Evolutionary conservation across 139 green algal genomes (phyloP), one percentile per base, ranked within the genome.

Genomic region (Choricystis sp.): DNA sequence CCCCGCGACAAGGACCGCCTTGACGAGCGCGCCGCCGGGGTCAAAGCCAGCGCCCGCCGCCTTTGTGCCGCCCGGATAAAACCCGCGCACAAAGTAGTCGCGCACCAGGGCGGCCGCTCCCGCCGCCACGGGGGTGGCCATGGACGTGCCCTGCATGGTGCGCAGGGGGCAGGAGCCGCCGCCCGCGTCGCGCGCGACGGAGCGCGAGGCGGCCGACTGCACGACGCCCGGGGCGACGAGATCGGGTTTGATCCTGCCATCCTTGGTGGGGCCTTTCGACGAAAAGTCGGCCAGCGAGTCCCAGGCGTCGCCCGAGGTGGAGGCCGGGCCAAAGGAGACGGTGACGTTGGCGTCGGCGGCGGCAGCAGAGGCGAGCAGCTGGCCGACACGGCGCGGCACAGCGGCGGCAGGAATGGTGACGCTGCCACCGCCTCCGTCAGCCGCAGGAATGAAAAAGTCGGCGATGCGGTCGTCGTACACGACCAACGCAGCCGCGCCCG

Each of bases 201-300:
- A 29, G 57, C n/a, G n/a, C n/a, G n/a, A n/a, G 25, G 21, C 29
- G 40, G 74, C 80, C 3, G 75, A 81, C 19, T 72, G 57, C 21
- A 87, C 59, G 48, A 69, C 78, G 16, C 86, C 86, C 22, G 88
- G 88, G 0, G 84, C 85, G 3, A 93, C 72, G 22, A 96, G 61
- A 63, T 95, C 88, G 21, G 88, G 88, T 72, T 95, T 95, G 49
- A 91, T 79, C 24, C 88, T 68, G n/a, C 75, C 77, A 61, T 96
- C 88, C 3, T 60, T 27, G 2, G 86, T 89, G 26, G 87, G 87
- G 0, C 87, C 86, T 23, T 71, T 56, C 4, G 65, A 74, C 4
- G 69, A 77, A 48, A 76, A 89, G 1, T 60, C 40, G 23, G 66
- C 57, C 58, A 75, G 63, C 49, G 75, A 68, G 29, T 74, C 63